A percentile compares a stretch with the other conserved stretches of the same genome.
phyloP scores from a whole-genome alignment of 768 basidiomycete genomes.

The Leccinum variicolor region DNA sequence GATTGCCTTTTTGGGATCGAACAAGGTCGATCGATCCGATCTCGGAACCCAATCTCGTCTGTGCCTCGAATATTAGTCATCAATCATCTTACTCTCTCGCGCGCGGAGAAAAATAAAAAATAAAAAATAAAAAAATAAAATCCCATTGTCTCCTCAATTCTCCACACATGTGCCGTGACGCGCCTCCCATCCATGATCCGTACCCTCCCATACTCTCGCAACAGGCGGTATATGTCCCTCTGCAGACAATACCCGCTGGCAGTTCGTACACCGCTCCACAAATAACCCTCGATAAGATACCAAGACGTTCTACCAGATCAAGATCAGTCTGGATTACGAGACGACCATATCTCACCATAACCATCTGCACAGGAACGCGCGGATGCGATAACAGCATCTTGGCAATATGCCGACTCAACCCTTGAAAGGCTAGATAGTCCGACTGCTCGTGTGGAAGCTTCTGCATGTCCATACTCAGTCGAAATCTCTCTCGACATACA shows the following conservation, averaged over 20 bases:
- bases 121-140: neutral
- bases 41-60: constrained; percentile 13
- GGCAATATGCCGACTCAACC: constrained; percentile 63
- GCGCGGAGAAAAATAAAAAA: neutral
- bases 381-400: constrained; percentile 55
- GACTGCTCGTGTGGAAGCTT: constrained; percentile 69
- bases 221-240: constrained; percentile 76
- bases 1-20: constrained; percentile 15
- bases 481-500: neutral
- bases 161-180: constrained; percentile 48
- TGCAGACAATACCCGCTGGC: constrained; percentile 61
- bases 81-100: neutral
- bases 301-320: constrained; percentile 42
- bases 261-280: constrained; percentile 54
- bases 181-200: constrained; percentile 42
- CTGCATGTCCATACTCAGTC: constrained; percentile 30
- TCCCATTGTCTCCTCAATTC: constrained; percentile 7
- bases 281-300: constrained; percentile 60
- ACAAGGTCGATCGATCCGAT: constrained; percentile 28
- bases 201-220: constrained; percentile 48
- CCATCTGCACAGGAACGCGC: constrained; percentile 46
- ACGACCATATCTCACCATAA: constrained; percentile 42
- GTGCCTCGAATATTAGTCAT: constrained; percentile 12
- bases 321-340: neutral
- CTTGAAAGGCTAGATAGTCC: constrained; percentile 60